Percentiles rank a stretch among this genome's conserved stretches.
Conservation (phyloP, 129 eudicot species). For the Logfia minima region DNA sequence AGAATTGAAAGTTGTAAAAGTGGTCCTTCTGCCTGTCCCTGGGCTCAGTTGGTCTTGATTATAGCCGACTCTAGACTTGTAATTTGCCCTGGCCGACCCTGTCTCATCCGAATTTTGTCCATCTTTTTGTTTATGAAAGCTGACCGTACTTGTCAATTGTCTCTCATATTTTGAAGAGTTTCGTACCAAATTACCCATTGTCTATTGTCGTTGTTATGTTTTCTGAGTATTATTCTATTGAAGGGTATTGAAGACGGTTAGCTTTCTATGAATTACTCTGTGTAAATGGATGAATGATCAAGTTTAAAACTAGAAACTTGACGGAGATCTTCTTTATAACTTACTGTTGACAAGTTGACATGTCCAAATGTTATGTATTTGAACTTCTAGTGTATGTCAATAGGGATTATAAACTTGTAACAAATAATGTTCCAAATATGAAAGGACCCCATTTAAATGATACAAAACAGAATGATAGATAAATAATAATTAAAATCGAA, state of each 20-base stretch:
- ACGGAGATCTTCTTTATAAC: background rate
- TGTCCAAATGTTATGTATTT: too few species aligned
- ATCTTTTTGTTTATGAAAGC: conserved; percentile 1
- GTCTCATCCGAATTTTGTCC: background rate
- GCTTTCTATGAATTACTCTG: background rate
- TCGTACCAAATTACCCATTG: background rate
- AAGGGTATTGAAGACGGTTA: background rate
- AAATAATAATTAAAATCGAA: too few species aligned
- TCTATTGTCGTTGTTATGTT: background rate
- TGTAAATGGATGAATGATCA: background rate
- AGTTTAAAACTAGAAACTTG: background rate
- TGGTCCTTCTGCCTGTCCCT: background rate
- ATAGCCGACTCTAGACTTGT: background rate
- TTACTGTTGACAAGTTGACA: background rate
- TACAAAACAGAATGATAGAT: too few species aligned
- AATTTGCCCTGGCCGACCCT: background rate
- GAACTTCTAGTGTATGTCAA: too few species aligned
- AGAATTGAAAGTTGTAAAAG: background rate
- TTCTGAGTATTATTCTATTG: background rate
- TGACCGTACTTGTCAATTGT: background rate
- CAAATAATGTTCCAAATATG: too few species aligned
- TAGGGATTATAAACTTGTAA: too few species aligned
- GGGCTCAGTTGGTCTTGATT: background rate
- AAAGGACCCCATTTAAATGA: background rate
- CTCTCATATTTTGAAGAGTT: background rate